A percentile compares a stretch with the other conserved stretches of the same genome.
Evolutionary conservation across 2,329 filamentous ascomycete species (phyloP).

Genomic region (Hymenoscyphus fructigenus): DNA sequence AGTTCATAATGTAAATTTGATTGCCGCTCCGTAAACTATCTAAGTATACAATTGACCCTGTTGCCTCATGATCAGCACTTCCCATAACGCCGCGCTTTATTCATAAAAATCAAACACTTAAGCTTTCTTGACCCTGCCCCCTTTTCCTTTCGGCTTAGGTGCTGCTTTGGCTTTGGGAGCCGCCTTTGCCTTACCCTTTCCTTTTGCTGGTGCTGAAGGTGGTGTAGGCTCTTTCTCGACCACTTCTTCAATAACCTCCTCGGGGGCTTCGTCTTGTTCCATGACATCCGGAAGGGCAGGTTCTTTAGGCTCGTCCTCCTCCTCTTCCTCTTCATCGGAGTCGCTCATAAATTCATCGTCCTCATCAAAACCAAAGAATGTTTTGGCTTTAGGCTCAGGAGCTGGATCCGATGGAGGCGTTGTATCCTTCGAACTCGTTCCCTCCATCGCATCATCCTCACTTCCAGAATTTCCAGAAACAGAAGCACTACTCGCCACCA

Average conservation of each 20-base stretch:
- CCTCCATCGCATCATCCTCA: conserved; percentile 36
- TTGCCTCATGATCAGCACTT: background rate
- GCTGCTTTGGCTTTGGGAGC: conserved; percentile 30
- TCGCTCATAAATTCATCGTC: conserved; percentile 74
- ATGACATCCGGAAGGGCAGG: conserved; percentile 16
- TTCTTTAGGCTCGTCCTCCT: conserved; percentile 18
- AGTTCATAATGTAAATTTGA: background rate
- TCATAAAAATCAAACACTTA: background rate
- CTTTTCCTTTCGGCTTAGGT: conserved; percentile 44
- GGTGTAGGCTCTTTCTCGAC: conserved; percentile 29
- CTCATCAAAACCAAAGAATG: conserved; percentile 77
- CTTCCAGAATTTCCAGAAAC: conserved; percentile 29
- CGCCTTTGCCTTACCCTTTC: conserved; percentile 19
- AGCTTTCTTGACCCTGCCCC: conserved; percentile 12
- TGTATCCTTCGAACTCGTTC: conserved; percentile 42
- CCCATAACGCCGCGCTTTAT: conserved; percentile 23
- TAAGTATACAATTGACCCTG: background rate
- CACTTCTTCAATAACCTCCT: conserved; percentile 23
- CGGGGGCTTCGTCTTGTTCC: conserved; percentile 27
- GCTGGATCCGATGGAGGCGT: conserved; percentile 47
- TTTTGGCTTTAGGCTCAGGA: conserved; percentile 37
- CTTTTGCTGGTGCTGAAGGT: conserved; percentile 18
- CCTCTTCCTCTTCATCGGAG: conserved; percentile 52
- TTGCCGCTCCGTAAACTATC: background rate
- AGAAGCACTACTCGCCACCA: conserved; percentile 48